phyloP scores from a whole-genome alignment of 495 filamentous ascomycete genomes.

The Clohesyomyces aquaticus region DNA sequence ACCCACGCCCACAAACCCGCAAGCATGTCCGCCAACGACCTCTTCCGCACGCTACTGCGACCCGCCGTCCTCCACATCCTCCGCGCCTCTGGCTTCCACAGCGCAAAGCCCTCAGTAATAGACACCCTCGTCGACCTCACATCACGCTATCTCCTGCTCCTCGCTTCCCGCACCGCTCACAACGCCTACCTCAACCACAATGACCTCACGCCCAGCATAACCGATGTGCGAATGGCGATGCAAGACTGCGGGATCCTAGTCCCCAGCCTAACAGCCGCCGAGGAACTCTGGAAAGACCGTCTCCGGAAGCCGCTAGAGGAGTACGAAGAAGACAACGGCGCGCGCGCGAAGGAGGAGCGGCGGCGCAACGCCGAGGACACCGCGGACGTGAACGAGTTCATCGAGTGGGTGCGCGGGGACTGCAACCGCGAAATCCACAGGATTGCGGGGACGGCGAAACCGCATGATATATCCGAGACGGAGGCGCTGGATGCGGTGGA shows the following conservation, averaged over 20 bases:
- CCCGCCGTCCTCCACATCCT: slow-evolving; percentile 84
- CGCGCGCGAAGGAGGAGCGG: slow-evolving; percentile 40
- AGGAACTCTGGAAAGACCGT: slow-evolving; percentile 57
- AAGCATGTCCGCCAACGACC: slow-evolving; percentile 44
- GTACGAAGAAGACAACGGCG: slow-evolving; percentile 35
- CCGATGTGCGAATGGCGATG: slow-evolving; percentile 81
- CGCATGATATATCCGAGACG: slow-evolving; percentile 45
- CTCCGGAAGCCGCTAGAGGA: slow-evolving; percentile 44
- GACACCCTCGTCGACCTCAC: slow-evolving; percentile 79
- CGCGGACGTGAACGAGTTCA: slow-evolving; percentile 70
- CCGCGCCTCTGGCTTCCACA: slow-evolving; percentile 81
- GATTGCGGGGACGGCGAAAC: slow-evolving; percentile 58
- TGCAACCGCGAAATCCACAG: slow-evolving; percentile 73
- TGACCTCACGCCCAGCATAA: slow-evolving; percentile 58
- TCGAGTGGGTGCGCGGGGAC: slow-evolving; percentile 72
- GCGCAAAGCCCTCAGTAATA: slow-evolving; percentile 71
- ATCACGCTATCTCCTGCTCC: slow-evolving; percentile 69
- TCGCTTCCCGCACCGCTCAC: slow-evolving; percentile 64
- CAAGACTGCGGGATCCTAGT: slow-evolving; percentile 71
- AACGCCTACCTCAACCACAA: slow-evolving; percentile 61
- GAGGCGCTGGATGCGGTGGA: slow-evolving; percentile 54
- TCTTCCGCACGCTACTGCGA: slow-evolving; percentile 77
- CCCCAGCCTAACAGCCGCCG: slow-evolving; percentile 62
- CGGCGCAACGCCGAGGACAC: slow-evolving; percentile 67
- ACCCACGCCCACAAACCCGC: not conserved